Conservation (phyloP, 345 rosid genomes). For the Hevea brasiliensis region DNA sequence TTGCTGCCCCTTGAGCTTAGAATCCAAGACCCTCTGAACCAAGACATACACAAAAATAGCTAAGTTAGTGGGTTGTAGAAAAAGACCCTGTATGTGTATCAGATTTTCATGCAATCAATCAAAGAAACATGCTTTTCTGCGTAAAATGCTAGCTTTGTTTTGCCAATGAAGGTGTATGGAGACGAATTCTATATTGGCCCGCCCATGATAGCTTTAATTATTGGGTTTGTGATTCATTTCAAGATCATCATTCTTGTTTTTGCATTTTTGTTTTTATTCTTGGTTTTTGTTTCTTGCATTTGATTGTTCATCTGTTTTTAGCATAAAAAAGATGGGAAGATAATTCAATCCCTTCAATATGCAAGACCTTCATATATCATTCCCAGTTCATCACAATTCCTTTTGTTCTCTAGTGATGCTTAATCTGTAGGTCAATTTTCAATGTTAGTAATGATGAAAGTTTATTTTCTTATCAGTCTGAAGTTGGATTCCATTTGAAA, state of each 20-base stretch:
- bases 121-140: background rate
- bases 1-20: background rate
- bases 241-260: background rate
- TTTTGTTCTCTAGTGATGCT: too few relatives aligned
- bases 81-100: background rate
- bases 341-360: too few relatives aligned
- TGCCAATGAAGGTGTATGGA: background rate
- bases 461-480: too few relatives aligned
- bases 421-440: too few relatives aligned
- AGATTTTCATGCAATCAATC: conserved; percentile 7
- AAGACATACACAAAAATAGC: conserved; percentile 5
- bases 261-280: too few relatives aligned
- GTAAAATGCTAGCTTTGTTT: background rate
- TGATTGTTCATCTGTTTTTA: too few relatives aligned
- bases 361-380: too few relatives aligned
- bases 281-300: background rate
- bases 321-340: too few relatives aligned
- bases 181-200: background rate
- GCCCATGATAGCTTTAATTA: background rate
- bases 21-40: background rate
- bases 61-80: conserved; percentile 1
- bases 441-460: too few relatives aligned
- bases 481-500: too few relatives aligned
- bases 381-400: too few relatives aligned
- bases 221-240: background rate